Percentiles rank a stretch among this genome's conserved stretches.
These are phyloP conservation scores for Cystobasidium tubakii DNA, from an alignment of 768 basidiomycete species.

Conservation along the genomic window DNA sequence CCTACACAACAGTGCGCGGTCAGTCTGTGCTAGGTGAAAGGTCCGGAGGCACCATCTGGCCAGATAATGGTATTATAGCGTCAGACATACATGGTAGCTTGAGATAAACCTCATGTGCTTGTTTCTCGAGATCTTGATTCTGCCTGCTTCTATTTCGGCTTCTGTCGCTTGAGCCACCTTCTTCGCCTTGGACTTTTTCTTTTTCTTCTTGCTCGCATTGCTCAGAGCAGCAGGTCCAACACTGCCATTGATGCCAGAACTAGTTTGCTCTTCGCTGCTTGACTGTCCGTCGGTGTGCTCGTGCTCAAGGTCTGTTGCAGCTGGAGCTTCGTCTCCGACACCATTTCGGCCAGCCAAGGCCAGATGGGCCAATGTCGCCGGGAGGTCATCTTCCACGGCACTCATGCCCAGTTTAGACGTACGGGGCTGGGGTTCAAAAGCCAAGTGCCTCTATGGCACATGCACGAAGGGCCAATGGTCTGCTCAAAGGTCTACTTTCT, in stretches of 20 bases:
- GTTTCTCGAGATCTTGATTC: slow-evolving; percentile 77
- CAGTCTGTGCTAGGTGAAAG: slow-evolving; percentile 22
- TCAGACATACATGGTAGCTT: slow-evolving; percentile 70
- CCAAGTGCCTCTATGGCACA: no score
- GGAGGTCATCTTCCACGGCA: neutral
- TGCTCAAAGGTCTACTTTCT: no score
- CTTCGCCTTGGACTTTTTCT: slow-evolving; percentile 30
- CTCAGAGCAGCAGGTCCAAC: neutral
- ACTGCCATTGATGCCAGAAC: neutral
- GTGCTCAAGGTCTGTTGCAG: no score
- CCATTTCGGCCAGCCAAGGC: neutral
- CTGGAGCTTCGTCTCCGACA: neutral
- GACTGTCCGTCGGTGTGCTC: neutral
- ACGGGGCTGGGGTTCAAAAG: no score
- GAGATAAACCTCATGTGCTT: slow-evolving; percentile 93
- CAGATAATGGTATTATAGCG: neutral
- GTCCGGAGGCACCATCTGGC: slow-evolving; percentile 14
- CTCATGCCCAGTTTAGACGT: no score
- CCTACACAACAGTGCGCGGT: slow-evolving; percentile 53
- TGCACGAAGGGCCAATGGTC: no score
- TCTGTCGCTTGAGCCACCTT: slow-evolving; percentile 10
- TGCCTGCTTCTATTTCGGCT: neutral
- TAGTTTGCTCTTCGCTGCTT: neutral
- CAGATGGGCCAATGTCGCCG: neutral
- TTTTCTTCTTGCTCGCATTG: slow-evolving; percentile 21